phyloP scores from a whole-genome alignment of 345 rosid species.

The Populus davidiana region DNA sequence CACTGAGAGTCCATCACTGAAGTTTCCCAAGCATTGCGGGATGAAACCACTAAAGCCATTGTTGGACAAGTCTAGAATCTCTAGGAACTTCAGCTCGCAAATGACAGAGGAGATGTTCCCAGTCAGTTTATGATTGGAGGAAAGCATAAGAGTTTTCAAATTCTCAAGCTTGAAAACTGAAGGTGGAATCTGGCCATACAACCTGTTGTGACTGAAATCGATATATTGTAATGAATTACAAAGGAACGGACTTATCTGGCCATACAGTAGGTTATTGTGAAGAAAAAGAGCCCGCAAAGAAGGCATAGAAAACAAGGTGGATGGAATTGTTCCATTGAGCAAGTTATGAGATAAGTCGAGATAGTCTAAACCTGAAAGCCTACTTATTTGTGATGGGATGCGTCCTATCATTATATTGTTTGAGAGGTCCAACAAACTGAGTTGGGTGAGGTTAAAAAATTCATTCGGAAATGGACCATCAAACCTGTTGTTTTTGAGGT shows the following conservation, averaged over 20 bases:
- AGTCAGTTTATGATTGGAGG: too few relatives aligned
- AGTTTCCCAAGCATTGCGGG: too few relatives aligned
- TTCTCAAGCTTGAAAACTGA: constrained; percentile 25
- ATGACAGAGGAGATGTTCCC: too few relatives aligned
- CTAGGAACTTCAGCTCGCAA: too few relatives aligned
- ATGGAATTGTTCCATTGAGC: background rate
- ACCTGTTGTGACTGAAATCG: constrained; percentile 18
- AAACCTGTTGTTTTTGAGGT: too few relatives aligned
- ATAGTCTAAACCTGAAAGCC: accelerated
- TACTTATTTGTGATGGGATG: background rate
- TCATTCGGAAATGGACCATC: too few relatives aligned
- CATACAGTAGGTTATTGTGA: constrained; percentile 12
- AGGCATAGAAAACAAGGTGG: background rate
- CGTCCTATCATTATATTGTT: background rate
- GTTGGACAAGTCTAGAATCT: too few relatives aligned
- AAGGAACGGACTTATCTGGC: constrained; percentile 13
- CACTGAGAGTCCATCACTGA: too few relatives aligned
- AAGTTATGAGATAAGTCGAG: background rate
- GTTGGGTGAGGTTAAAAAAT: too few relatives aligned
- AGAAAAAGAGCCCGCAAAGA: background rate
- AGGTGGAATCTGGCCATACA: constrained; percentile 15
- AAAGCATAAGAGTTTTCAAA: constrained; percentile 27
- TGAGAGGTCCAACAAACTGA: too few relatives aligned
- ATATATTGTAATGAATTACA: background rate
- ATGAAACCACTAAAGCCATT: too few relatives aligned